Evolutionary conservation across 2,329 filamentous ascomycete species (phyloP).

Genomic region (Ilyonectria sp.): DNA sequence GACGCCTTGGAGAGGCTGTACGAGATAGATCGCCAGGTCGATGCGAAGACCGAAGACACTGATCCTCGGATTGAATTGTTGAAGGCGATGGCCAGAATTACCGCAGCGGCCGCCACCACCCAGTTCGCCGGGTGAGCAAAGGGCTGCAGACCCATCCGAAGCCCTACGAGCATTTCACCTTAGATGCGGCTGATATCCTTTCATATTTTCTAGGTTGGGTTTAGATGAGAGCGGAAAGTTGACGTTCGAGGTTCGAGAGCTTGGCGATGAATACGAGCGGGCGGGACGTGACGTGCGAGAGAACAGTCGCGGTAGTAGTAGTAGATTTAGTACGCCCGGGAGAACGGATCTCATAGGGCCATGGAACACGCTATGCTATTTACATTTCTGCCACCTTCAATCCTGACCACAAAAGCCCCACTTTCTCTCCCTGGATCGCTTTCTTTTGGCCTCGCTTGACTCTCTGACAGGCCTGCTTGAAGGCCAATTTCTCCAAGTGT

Average conservation of each 20-base stretch:
- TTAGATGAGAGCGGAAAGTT: not conserved
- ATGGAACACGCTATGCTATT: no score
- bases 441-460: no score
- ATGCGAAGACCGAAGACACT: constrained; percentile 4
- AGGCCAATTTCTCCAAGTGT: no score
- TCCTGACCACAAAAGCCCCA: no score
- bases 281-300: not conserved
- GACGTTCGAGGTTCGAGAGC: not conserved
- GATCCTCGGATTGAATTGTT: not conserved
- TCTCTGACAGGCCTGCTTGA: no score
- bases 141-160: not conserved
- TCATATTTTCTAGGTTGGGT: not conserved
- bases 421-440: no score
- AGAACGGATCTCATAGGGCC: no score
- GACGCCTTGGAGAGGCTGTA: not conserved
- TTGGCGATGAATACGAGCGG: not conserved
- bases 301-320: no score
- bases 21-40: not conserved
- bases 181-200: not conserved
- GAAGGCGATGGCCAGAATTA: constrained; percentile 6
- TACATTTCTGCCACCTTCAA: no score
- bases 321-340: no score
- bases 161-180: not conserved
- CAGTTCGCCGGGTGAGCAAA: constrained; percentile 11
- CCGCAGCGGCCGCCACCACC: not conserved